Percentiles rank a stretch among this genome's conserved stretches.
These are phyloP conservation scores for Arbutus unedo DNA, from an alignment of 148 eudicot genomes.

Conservation along the genomic window DNA sequence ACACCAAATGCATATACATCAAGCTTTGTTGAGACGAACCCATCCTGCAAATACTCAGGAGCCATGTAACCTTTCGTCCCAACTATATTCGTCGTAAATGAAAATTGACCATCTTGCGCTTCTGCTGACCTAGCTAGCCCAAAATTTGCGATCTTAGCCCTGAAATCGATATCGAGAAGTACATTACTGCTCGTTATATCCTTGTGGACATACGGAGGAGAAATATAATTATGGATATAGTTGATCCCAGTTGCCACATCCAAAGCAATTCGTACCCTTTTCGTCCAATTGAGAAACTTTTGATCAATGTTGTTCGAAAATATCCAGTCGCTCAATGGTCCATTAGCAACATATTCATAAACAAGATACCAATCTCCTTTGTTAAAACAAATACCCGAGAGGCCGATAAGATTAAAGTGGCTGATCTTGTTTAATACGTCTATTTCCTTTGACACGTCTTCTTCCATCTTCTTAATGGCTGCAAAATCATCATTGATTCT, in stretches of 20 bases:
- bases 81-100: conserved; percentile 43
- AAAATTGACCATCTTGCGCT: conserved; percentile 35
- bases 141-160: conserved; percentile 76
- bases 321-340: conserved; percentile 75
- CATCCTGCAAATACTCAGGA: conserved; percentile 73
- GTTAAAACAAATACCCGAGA: conserved; percentile 67
- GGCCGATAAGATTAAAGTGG: conserved; percentile 71
- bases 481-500: conserved; percentile 66
- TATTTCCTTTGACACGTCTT: conserved; percentile 77
- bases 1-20: conserved; percentile 91
- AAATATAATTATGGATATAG: conserved; percentile 74
- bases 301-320: conserved; percentile 26
- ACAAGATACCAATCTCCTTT: conserved; percentile 83
- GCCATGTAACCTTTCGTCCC: conserved; percentile 71
- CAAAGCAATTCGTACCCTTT: conserved; percentile 64
- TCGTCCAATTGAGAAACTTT: conserved; percentile 64
- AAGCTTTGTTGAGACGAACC: conserved; percentile 66
- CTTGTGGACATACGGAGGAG: conserved; percentile 76
- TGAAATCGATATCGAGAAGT: conserved; percentile 66
- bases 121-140: conserved; percentile 56
- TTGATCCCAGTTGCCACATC: conserved; percentile 87
- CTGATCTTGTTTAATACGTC: conserved; percentile 63
- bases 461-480: conserved; percentile 71
- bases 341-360: conserved; percentile 78
- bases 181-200: conserved; percentile 63